A percentile compares a stretch with the other conserved stretches of the same genome.
Conservation (phyloP, 106 monocot species). For the Dendrobium chrysotoxum region DNA sequence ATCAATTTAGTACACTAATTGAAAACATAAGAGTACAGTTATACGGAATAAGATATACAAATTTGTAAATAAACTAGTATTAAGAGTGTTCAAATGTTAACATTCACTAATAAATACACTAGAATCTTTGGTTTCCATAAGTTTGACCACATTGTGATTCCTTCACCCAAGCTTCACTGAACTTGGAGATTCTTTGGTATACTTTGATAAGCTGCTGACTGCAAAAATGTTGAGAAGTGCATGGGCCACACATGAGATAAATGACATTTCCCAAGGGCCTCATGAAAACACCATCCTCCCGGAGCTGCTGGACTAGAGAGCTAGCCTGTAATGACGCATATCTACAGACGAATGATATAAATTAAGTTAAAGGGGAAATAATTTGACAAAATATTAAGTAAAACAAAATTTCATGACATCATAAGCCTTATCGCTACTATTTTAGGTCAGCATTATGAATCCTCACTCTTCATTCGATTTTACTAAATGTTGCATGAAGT, state of each 20-base stretch:
- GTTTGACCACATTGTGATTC: slow-evolving; percentile 8
- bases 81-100: too few relatives aligned
- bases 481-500: too few relatives aligned
- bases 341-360: slow-evolving; percentile 21
- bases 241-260: slow-evolving; percentile 95
- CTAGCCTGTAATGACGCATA: slow-evolving; percentile 73
- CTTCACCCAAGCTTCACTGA: slow-evolving; percentile 20
- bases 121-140: slow-evolving; percentile 1
- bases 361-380: background rate
- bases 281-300: slow-evolving; percentile 72
- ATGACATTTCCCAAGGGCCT: slow-evolving; percentile 93
- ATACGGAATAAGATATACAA: background rate
- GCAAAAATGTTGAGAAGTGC: slow-evolving; percentile 61
- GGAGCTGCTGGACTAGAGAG: slow-evolving; percentile 65
- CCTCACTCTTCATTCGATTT: too few relatives aligned
- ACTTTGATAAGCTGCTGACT: slow-evolving; percentile 56
- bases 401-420: too few relatives aligned
- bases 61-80: background rate
- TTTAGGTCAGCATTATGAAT: too few relatives aligned
- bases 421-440: too few relatives aligned
- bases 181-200: slow-evolving; percentile 42
- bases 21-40: background rate
- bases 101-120: too few relatives aligned
- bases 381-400: background rate
- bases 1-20: background rate